Percentiles rank a stretch among this genome's conserved stretches.
Evolutionary conservation across 2,329 filamentous ascomycete genomes (phyloP).

Genomic region (Cladorrhinum sp.): DNA sequence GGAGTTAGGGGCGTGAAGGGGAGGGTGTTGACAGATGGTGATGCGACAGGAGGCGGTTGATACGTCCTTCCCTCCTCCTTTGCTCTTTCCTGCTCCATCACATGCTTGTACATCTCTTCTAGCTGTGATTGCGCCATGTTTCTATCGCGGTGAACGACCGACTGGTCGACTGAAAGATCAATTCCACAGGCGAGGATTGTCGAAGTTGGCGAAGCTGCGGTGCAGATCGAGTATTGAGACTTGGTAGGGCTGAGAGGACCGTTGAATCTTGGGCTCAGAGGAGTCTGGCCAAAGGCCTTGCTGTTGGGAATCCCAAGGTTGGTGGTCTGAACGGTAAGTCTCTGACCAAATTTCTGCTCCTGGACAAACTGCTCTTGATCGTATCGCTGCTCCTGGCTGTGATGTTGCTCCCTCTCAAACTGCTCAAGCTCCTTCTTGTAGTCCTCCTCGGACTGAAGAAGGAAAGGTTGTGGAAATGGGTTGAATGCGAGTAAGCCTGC

Average conservation of each 20-base stretch:
- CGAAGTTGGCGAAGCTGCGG: constrained; percentile 45
- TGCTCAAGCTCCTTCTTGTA: constrained; percentile 20
- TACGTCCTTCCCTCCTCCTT: constrained; percentile 55
- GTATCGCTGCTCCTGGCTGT: background rate
- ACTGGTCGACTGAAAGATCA: constrained; percentile 71
- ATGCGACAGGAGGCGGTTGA: constrained; percentile 40
- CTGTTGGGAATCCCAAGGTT: constrained; percentile 34
- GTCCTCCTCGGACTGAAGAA: constrained; percentile 29
- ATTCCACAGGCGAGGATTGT: constrained; percentile 53
- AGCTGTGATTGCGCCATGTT: constrained; percentile 76
- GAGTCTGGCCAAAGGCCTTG: constrained; percentile 43
- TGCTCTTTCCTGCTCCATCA: constrained; percentile 81
- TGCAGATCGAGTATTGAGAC: constrained; percentile 23
- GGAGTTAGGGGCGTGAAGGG: constrained; percentile 18
- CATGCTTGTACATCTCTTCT: constrained; percentile 85
- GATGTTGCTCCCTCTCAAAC: constrained; percentile 3
- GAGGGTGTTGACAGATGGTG: constrained; percentile 26
- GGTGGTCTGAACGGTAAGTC: constrained; percentile 18
- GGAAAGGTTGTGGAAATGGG: constrained; percentile 29
- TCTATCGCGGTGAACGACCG: constrained; percentile 70
- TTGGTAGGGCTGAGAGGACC: constrained; percentile 33
- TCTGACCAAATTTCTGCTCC: background rate
- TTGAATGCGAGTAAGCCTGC: constrained; percentile 25
- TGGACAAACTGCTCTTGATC: background rate
- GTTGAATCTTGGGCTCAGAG: constrained; percentile 36